Evolutionary conservation across 306 rosid species (phyloP), one percentile per base, ranked within the genome.

Genomic region (Alnus glutinosa): DNA sequence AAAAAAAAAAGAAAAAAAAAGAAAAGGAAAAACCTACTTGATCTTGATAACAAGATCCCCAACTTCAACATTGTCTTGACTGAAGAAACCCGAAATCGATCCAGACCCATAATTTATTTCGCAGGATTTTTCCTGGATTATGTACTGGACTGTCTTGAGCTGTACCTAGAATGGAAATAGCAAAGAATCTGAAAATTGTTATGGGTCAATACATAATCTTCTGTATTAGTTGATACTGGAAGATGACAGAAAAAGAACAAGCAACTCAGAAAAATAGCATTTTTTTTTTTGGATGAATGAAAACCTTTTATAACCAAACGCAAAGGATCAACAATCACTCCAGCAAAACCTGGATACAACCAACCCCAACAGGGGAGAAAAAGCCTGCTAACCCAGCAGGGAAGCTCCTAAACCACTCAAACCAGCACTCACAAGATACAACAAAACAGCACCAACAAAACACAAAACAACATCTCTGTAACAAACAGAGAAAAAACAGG

Each of bases 61-160:
- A 81, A 93, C 87, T 90, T 82, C 80, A 79, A 93, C 97, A 61
- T 77, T 81, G 82, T 93, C 98, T 74, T 84, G 78, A 83, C 97
- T 91, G 83, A 93, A 89, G 89, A 93, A 93, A 75, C 98, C 98
- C 78, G 93, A 87, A 82, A 93, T 78, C 55, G 95, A 70, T 82
- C 98, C 98, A 76, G 91, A 83, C 16, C 98, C 98, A 81, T 90
- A 93, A 2, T 34, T 76, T 83, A 93, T 91, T 86, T 89, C 77
- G 70, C 92, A 88, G 11, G 89, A 74, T 67, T 87, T 87, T 89
- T 81, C 97, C 98, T 93, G 90, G 78, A 76, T 75, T 91, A 88
- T 79, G 96, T 85, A 58, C 77, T 81, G 69, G 97, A 93, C 77
- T 76, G 80, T 85, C 88, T 84, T 74, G 98, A 75, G 86, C 86